Conservation (phyloP, 2,329 filamentous ascomycete genomes). For the Colletotrichum gigasporum region DNA sequence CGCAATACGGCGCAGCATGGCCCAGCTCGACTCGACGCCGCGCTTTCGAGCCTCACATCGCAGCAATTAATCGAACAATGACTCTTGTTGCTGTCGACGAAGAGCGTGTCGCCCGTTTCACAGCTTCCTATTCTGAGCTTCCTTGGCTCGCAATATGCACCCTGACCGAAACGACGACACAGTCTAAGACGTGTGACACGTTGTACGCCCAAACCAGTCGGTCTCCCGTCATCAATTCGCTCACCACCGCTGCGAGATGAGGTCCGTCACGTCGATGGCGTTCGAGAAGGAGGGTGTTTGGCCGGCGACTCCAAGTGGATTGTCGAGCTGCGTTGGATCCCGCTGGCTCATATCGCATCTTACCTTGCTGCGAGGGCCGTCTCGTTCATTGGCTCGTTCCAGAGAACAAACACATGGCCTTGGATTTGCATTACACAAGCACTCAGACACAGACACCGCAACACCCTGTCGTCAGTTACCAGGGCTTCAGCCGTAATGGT, state of each 20-base stretch:
- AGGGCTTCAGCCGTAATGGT: no score
- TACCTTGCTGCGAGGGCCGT: background rate
- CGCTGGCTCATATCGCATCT: background rate
- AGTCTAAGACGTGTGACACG: background rate
- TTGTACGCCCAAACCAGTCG: background rate
- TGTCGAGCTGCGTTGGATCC: background rate
- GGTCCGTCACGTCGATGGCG: background rate
- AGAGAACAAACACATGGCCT: background rate
- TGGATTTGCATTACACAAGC: background rate
- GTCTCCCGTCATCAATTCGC: background rate
- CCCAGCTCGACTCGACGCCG: background rate
- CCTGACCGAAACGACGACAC: background rate
- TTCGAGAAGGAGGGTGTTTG: conserved; percentile 13
- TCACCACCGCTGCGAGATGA: background rate
- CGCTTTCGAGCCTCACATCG: background rate
- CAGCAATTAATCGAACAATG: background rate
- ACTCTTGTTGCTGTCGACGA: background rate
- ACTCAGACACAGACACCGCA: background rate
- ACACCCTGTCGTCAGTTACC: background rate
- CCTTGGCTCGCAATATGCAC: background rate
- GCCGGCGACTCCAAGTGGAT: conserved; percentile 24
- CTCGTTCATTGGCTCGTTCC: background rate
- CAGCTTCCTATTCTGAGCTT: background rate
- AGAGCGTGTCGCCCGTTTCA: background rate
- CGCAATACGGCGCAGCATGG: background rate